Evolutionary conservation across 75 land plant genomes (phyloP).

Genomic region (Pinus albicaulis): DNA sequence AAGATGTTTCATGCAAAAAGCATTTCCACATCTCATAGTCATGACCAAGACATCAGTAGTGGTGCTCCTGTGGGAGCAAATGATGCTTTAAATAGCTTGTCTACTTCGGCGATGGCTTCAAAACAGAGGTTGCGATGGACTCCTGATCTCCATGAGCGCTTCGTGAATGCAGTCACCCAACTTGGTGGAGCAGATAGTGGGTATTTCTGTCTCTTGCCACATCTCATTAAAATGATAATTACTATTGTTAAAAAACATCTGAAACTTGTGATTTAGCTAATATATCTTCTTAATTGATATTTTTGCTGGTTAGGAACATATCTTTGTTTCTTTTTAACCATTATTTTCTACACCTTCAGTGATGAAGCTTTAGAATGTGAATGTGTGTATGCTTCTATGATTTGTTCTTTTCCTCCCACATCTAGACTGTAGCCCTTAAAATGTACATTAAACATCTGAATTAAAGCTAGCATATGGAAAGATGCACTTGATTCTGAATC

Average conservation of each 20-base stretch:
- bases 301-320: background rate
- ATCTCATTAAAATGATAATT: background rate
- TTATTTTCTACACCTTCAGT: too few species aligned
- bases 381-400: too few species aligned
- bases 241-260: too few species aligned
- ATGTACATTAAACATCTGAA: too few species aligned
- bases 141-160: constrained; percentile 84
- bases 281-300: background rate
- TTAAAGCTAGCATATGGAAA: too few species aligned
- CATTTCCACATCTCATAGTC: constrained; percentile 27
- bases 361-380: too few species aligned
- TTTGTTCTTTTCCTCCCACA: too few species aligned
- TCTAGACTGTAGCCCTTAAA: too few species aligned
- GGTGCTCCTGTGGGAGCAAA: constrained; percentile 20
- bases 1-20: constrained; percentile 49
- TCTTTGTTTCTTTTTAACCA: too few species aligned
- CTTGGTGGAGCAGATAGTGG: constrained; percentile 88
- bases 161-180: constrained; percentile 82
- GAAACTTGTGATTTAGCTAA: too few species aligned
- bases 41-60: constrained; percentile 27
- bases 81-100: constrained; percentile 14
- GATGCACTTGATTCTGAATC: too few species aligned
- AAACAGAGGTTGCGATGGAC: constrained; percentile 74
- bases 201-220: constrained; percentile 26
- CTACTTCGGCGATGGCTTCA: constrained; percentile 25